A percentile compares a stretch with the other conserved stretches of the same genome.
These are phyloP conservation scores for Aspergillus clavatus DNA, from an alignment of 2,329 filamentous ascomycete genomes.

Conservation along the genomic window DNA sequence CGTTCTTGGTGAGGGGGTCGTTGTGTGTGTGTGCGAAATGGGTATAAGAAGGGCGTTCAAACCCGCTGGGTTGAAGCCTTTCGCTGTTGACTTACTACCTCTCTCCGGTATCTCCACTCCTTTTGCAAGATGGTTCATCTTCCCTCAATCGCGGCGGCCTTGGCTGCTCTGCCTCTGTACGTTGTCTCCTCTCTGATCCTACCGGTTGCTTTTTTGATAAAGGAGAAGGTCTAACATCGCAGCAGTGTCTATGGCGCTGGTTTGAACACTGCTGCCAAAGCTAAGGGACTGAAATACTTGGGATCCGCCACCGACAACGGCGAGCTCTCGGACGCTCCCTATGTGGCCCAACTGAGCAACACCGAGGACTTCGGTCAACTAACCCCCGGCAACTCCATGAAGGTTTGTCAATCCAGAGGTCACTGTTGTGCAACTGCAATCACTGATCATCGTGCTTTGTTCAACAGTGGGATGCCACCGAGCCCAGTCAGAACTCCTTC, in stretches of 20 bases:
- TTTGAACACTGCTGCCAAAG: slow-evolving; percentile 41
- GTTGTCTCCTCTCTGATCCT: not conserved
- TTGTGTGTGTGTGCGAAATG: no score
- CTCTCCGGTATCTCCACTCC: not conserved
- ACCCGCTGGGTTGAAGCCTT: not conserved
- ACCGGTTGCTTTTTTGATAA: no score
- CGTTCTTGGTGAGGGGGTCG: no score
- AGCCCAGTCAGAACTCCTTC: slow-evolving; percentile 55
- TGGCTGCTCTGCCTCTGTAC: slow-evolving; percentile 20
- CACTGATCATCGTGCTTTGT: not conserved
- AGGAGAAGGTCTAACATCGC: not conserved
- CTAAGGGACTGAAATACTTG: slow-evolving; percentile 53
- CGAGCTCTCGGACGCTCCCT: slow-evolving; percentile 51
- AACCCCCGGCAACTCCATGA: slow-evolving; percentile 60
- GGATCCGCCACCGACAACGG: slow-evolving; percentile 56
- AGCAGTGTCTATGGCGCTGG: slow-evolving; percentile 20
- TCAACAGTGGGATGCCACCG: slow-evolving; percentile 56
- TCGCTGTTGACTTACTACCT: not conserved
- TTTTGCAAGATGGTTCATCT: slow-evolving; percentile 2
- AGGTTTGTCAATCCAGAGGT: slow-evolving; percentile 36
- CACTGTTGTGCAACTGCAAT: not conserved
- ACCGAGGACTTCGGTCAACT: slow-evolving; percentile 60
- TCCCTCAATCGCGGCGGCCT: not conserved
- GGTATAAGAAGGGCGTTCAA: not conserved
- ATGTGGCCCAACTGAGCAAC: slow-evolving; percentile 55